A percentile compares a stretch with the other conserved stretches of the same genome.
Conservation (phyloP, 1,139 yeast genomes). For the Yamadazyma membranifaciens region DNA sequence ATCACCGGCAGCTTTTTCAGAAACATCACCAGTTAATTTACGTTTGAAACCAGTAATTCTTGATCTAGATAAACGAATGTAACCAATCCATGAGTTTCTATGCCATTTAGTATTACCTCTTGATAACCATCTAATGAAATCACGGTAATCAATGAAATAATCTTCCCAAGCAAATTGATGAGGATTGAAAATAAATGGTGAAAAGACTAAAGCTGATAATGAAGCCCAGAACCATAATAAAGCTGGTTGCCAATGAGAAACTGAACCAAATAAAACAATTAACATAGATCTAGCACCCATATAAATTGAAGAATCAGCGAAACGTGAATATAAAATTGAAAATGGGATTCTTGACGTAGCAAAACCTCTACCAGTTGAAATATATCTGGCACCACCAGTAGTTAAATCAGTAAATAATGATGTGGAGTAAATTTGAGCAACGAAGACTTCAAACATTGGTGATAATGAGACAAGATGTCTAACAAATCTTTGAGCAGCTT, state of each 20-base stretch:
- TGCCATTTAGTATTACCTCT: conserved; percentile 99
- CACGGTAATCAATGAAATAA: conserved; percentile 98
- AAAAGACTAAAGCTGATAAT: conserved; percentile 80
- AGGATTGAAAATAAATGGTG: conserved; percentile 96
- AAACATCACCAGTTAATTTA: conserved; percentile 79
- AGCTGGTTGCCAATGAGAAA: conserved; percentile 96
- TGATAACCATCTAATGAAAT: conserved; percentile 95
- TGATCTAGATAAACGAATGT: conserved; percentile 91
- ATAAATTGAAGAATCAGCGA: conserved; percentile 95
- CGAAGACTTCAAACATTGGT: conserved; percentile 97
- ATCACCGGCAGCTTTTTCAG: conserved; percentile 95
- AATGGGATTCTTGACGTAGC: conserved; percentile 99
- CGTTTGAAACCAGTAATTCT: conserved; percentile 98
- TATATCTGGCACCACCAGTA: conserved; percentile 99
- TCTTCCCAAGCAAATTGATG: conserved; percentile 99
- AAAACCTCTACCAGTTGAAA: conserved; percentile 98
- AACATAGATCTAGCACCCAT: conserved; percentile 91
- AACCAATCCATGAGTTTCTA: conserved; percentile 99
- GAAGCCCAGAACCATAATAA: conserved; percentile 99
- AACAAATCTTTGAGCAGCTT: conserved; percentile 85
- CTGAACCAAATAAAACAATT: conserved; percentile 87
- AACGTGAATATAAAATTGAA: conserved; percentile 91
- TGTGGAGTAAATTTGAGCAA: conserved; percentile 95
- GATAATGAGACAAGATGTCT: conserved; percentile 90
- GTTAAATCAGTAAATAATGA: conserved; percentile 88